Conservation (phyloP, 176 grass and related monocot genomes). For the Eragrostis curvula region DNA sequence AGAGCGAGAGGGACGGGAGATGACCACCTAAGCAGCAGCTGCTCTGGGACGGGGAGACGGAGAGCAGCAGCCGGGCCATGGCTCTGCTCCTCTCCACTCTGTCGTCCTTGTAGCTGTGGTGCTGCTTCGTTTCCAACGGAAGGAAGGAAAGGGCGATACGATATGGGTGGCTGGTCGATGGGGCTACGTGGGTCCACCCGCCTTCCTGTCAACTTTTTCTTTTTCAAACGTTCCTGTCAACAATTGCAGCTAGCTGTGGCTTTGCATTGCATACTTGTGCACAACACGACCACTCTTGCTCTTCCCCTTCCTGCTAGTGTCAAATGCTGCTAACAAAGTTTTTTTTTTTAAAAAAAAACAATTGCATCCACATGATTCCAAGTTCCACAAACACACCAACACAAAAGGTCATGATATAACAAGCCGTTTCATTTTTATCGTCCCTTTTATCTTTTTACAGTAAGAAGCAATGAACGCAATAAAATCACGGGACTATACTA, state of each 20-base stretch:
- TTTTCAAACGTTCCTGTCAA: no score
- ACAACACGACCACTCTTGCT: no score
- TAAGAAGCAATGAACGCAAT: neutral
- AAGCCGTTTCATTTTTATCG: neutral
- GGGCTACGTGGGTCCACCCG: no score
- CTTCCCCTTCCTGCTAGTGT: no score
- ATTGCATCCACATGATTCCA: neutral
- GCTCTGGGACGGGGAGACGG: constrained; percentile 36
- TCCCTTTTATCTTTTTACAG: constrained; percentile 32
- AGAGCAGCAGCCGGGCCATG: constrained; percentile 66
- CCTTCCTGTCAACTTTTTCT: no score
- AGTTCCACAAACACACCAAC: neutral
- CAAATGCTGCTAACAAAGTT: no score
- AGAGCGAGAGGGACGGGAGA: constrained; percentile 36
- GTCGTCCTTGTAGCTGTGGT: no score
- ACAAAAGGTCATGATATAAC: neutral
- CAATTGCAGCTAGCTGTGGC: no score
- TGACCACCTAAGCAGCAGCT: constrained; percentile 45
- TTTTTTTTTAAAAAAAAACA: no score
- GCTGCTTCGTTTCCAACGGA: neutral
- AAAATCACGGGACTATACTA: neutral
- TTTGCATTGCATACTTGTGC: no score
- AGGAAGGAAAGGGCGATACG: neutral
- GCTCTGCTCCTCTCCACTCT: neutral
- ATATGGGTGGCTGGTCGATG: neutral